A percentile compares a stretch with the other conserved stretches of the same genome.
Evolutionary conservation across 2,329 filamentous ascomycete species (phyloP).

Genomic region (Colletotrichum sp.): DNA sequence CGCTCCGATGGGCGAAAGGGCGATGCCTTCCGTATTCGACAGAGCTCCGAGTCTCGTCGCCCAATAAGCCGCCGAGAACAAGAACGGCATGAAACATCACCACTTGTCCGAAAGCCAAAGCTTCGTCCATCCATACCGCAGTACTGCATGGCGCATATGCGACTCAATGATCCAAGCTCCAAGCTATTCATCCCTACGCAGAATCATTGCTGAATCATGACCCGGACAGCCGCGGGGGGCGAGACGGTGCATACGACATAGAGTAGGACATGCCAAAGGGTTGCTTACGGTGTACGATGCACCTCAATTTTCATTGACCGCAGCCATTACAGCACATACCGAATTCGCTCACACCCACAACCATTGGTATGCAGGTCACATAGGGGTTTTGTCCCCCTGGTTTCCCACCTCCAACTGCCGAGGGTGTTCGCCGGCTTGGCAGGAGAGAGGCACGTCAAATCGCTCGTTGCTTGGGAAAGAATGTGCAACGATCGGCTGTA

Average conservation of each 20-base stretch:
- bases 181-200: neutral
- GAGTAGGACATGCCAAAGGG: neutral
- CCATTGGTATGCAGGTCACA: neutral
- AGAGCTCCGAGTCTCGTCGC: neutral
- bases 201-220: neutral
- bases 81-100: slow-evolving; percentile 9
- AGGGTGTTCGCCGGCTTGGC: neutral
- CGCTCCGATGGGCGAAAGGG: slow-evolving; percentile 8
- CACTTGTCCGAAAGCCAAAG: slow-evolving; percentile 2
- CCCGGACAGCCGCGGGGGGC: neutral
- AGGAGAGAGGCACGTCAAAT: neutral
- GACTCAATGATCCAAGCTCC: neutral
- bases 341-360: neutral
- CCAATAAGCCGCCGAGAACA: neutral
- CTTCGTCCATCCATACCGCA: neutral
- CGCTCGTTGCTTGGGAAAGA: neutral
- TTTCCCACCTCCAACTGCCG: neutral
- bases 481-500: neutral
- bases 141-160: neutral
- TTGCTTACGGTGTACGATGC: neutral
- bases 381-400: neutral
- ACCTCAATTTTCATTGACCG: neutral
- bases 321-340: neutral
- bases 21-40: slow-evolving; percentile 15
- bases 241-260: neutral